phyloP scores from a whole-genome alignment of 306 rosid species.

The Glycine tomentella region DNA sequence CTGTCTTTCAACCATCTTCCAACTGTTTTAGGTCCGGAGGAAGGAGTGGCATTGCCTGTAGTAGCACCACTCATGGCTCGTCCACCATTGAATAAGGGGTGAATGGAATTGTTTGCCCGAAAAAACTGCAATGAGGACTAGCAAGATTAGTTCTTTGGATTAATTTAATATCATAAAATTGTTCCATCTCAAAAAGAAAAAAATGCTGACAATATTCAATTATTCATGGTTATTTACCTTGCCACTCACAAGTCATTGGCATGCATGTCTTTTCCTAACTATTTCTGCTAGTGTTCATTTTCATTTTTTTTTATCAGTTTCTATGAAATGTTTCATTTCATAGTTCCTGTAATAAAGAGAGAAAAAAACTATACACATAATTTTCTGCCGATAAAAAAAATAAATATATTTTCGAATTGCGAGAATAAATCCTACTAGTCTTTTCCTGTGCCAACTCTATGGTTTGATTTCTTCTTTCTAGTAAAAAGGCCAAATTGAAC shows the following conservation, averaged over 20 bases:
- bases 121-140: conserved; percentile 68
- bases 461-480: neutral
- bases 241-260: neutral
- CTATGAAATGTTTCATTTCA: conserved; percentile 3
- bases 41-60: conserved; percentile 54
- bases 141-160: neutral
- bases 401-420: neutral
- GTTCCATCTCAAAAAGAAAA: neutral
- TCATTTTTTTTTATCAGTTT: conserved; percentile 1
- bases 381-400: no score
- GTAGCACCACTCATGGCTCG: conserved; percentile 60
- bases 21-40: conserved; percentile 82
- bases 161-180: no score
- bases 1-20: conserved; percentile 98
- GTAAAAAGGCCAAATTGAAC: conserved; percentile 34
- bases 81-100: conserved; percentile 76
- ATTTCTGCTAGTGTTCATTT: conserved; percentile 27
- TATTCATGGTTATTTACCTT: neutral
- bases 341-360: neutral
- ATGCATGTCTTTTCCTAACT: conserved; percentile 40
- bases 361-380: no score
- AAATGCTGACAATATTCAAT: conserved; percentile 17
- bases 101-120: conserved; percentile 79
- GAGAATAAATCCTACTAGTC: neutral
- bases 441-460: conserved; percentile 21